phyloP scores from a whole-genome alignment of 352 stramenopile genomes.

The Blastocystis sp. region DNA sequence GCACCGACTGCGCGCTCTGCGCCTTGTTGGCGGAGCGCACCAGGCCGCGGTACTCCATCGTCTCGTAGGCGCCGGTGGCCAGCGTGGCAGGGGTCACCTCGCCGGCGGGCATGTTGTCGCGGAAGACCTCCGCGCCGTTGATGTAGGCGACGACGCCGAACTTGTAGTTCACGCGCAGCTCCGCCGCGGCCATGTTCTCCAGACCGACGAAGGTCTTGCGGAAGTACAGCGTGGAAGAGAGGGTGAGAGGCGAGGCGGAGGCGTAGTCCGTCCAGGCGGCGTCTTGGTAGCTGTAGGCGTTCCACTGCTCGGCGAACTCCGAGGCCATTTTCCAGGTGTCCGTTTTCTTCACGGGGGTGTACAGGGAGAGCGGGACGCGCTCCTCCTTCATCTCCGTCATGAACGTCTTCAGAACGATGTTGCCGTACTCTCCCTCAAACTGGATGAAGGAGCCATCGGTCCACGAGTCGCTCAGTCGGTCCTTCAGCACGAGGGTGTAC shows the following conservation, averaged over 20 bases:
- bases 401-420: constrained; percentile 7
- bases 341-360: constrained; percentile 20
- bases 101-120: constrained; percentile 61
- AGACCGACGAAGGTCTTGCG: constrained; percentile 38
- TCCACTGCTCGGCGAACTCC: neutral
- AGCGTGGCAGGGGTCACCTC: neutral
- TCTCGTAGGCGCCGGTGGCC: neutral
- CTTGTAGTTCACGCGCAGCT: constrained; percentile 16
- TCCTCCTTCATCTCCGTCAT: neutral
- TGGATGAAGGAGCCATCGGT: neutral
- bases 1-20: neutral
- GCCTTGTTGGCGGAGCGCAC: neutral
- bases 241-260: neutral
- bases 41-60: neutral
- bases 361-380: constrained; percentile 16
- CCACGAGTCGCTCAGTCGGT: neutral
- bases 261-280: neutral
- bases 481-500: constrained; percentile 9
- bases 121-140: constrained; percentile 48
- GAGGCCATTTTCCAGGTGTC: constrained; percentile 30
- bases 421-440: neutral
- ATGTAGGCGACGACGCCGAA: constrained; percentile 62
- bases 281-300: neutral
- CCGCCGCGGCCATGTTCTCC: constrained; percentile 14
- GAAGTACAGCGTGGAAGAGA: constrained; percentile 27